Base-by-base conservation (phyloP, 108 stramenopile species). In the Stephanodiscus triporus region DNA sequence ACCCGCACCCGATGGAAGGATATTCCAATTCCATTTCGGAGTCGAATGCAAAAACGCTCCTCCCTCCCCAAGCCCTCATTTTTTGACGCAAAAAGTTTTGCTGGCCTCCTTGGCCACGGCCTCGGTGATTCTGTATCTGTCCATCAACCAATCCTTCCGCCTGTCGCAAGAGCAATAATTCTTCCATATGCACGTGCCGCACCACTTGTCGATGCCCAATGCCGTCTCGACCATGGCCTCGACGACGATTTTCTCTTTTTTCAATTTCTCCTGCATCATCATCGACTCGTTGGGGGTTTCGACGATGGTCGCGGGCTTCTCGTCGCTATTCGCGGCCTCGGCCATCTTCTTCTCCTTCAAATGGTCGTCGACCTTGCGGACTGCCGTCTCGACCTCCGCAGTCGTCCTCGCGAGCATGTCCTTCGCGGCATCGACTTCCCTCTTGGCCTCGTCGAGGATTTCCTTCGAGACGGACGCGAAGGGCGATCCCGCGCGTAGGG, bases 191-290 rank as follows among this genome's bases (percentile, higher is more conserved):
- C 60, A 61, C 17, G 22, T 38, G n/a, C 37, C 60, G 22, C 60
- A 61, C 34, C 34, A 61, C 2, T 61, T 61, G 37, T 61, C 60
- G 36, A 61, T 29, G 37, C 60, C 60, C 17, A 61, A 61, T 5
- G 42, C 60, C 37, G 42, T 61, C 37, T 61, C 60, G 19, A 61
- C 40, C 0, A 61, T 22, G 5, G 60, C 19, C 60, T 36, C n/a
- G n/a, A n/a, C 60, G 19, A 61, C 37, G 36, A 61, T 40, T 22
- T 61, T 9, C 40, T 61, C 60, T 61, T 61, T 61, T 10, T 36
- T 38, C 37, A 22, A 38, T 42, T 43, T 27, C 6, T 61, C 60
- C n/a, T 37, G 9, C n/a, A n/a, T n/a, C n/a, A n/a, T n/a, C 36
- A 11, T 29, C 13, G 20, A 19, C 11, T 61, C 60, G 40, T 36